Base-by-base conservation (phyloP, 2,329 filamentous ascomycete genomes). In the Beauveria pseudobassiana region DNA sequence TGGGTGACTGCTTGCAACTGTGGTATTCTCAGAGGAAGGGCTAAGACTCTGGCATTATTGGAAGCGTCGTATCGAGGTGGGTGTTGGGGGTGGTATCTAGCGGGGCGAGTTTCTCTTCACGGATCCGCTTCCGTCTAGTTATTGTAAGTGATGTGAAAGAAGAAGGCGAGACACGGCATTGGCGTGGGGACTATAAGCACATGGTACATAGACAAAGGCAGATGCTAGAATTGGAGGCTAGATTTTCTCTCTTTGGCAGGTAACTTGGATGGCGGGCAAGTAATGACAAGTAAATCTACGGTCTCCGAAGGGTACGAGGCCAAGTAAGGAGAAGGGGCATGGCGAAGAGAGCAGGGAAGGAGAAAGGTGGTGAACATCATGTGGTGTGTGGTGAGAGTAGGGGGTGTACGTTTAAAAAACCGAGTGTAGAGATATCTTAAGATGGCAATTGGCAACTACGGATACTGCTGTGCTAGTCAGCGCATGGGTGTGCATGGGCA, bases 91-190 rank as follows among this genome's bases (percentile, higher is more conserved):
- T 59, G 24, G 46, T 59, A 51, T 50, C 46, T 59, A 22, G 56
- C 56, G 56, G 56, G 56, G 56, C 56, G 18, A 49, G 42, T 22
- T 51, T 51, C 34, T 59, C 46, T 51, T 59, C 46, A 59, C 46
- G 38, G 56, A 43, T 59, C 56, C 56, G 56, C 56, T 59, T 59
- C 56, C 56, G 56, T 59, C 46, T 40, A 38, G 34, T 38, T 38
- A 50, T 43, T 59, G 55, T 58, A 49, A 58, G n/a, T 40, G 55
- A n/a, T 46, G 42, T 14, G 46, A 7, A 30, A 34, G 10, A 18
- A 20, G n/a, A n/a, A 34, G 16, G 49, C 38, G 34, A 14, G 51
- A 9, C 12, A 24, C 20, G 20, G 6, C 26, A 26, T 26, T 26
- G 26, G 20, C 12, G 10, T 26, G 22, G n/a, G n/a, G n/a, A 22